Conservation (phyloP, 1,284 basidiomycete genomes). For the Amylostereum areolatum region DNA sequence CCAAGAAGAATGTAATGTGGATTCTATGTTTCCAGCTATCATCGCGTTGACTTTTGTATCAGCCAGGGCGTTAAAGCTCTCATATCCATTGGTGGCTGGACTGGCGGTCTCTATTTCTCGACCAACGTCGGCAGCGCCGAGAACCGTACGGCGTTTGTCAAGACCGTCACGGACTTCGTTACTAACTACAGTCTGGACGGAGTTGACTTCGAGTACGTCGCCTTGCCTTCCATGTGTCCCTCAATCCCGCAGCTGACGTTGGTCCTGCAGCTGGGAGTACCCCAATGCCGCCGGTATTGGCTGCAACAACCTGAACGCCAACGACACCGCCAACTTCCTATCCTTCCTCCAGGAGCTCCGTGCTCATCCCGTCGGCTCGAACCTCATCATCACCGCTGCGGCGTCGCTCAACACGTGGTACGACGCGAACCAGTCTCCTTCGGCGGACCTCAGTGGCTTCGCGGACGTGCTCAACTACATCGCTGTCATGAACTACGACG, state of each 20-base stretch:
- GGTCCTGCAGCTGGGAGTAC: constrained; percentile 71
- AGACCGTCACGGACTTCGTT: constrained; percentile 51
- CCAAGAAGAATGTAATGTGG: constrained; percentile 40
- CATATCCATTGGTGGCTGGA: constrained; percentile 78
- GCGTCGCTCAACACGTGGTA: constrained; percentile 60
- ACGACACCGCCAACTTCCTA: constrained; percentile 67
- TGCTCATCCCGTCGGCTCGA: constrained; percentile 36
- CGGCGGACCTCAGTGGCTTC: constrained; percentile 60
- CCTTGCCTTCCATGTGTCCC: background rate
- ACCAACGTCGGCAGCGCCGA: constrained; percentile 47
- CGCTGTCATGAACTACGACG: constrained; percentile 82
- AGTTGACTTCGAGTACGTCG: constrained; percentile 61
- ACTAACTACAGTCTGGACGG: constrained; percentile 61
- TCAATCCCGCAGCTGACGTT: background rate
- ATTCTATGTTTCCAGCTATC: background rate
- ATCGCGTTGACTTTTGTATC: background rate
- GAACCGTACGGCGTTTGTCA: constrained; percentile 58
- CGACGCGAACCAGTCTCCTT: constrained; percentile 46
- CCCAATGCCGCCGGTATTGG: constrained; percentile 59
- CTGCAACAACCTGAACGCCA: constrained; percentile 54
- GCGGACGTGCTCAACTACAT: constrained; percentile 70
- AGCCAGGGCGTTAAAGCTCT: constrained; percentile 53
- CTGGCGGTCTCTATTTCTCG: constrained; percentile 65
- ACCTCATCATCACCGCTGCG: constrained; percentile 69
- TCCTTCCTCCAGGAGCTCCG: constrained; percentile 68